Percentiles rank a stretch among this genome's conserved stretches.
Evolutionary conservation across 352 stramenopile species (phyloP).

Genomic region (Plasmopara muralis): DNA sequence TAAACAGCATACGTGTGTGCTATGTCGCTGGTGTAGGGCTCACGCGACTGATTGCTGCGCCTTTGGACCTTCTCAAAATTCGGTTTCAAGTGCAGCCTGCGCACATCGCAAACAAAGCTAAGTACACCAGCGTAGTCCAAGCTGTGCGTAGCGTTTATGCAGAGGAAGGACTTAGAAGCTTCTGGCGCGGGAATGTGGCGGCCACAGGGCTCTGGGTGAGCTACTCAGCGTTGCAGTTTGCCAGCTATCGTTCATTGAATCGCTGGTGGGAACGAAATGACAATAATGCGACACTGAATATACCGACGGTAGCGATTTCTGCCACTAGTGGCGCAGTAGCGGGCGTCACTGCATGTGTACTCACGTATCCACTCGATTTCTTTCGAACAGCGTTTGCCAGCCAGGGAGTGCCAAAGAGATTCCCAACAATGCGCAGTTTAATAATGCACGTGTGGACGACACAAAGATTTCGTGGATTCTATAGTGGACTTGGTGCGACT

Average conservation of each 20-base stretch:
- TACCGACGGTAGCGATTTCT: constrained; percentile 24
- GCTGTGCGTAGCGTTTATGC: constrained; percentile 61
- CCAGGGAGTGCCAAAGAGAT: constrained; percentile 79
- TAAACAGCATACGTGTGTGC: neutral
- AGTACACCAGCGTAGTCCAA: constrained; percentile 51
- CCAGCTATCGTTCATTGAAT: constrained; percentile 47
- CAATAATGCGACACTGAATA: neutral
- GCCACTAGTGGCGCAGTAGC: constrained; percentile 83
- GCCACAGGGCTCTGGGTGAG: constrained; percentile 74
- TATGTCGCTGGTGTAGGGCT: constrained; percentile 12
- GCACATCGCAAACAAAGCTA: constrained; percentile 32
- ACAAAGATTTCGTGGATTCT: constrained; percentile 83
- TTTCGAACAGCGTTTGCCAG: constrained; percentile 91
- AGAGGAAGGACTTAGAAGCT: constrained; percentile 73
- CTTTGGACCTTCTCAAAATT: constrained; percentile 78
- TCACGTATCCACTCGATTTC: constrained; percentile 94
- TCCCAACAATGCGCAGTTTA: constrained; percentile 76
- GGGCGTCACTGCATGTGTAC: constrained; percentile 79
- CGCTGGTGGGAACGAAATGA: constrained; percentile 28
- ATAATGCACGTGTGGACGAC: constrained; percentile 57
- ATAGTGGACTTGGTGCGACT: constrained; percentile 80
- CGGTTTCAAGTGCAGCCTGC: constrained; percentile 73
- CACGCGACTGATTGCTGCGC: constrained; percentile 66
- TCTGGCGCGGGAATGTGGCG: constrained; percentile 79
- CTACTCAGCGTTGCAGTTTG: constrained; percentile 79